Conservation (phyloP, 116 monocot species). For the Papilionanthe hybrid region DNA sequence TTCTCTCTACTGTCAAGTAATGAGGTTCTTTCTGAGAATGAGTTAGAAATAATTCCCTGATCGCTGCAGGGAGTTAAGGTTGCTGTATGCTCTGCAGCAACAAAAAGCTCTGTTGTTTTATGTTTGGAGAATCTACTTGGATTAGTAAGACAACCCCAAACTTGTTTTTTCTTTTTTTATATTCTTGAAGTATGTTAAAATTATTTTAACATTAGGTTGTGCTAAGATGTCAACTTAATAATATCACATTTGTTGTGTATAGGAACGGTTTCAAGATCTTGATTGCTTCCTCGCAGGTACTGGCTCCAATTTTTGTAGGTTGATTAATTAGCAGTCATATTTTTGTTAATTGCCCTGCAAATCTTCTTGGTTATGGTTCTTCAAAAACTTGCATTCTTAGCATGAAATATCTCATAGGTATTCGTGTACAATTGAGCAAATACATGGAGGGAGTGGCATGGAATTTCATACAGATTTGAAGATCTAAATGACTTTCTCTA, state of each 20-base stretch:
- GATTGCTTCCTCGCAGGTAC: slow-evolving; percentile 98
- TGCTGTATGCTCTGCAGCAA: slow-evolving; percentile 96
- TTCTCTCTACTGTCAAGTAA: neutral
- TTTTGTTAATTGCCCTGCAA: neutral
- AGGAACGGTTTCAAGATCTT: slow-evolving; percentile 84
- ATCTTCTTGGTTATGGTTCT: neutral
- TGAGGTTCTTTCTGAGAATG: no score
- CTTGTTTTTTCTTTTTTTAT: neutral
- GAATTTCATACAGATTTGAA: no score
- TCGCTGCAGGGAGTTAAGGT: slow-evolving; percentile 73
- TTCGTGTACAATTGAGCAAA: no score
- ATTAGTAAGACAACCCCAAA: slow-evolving; percentile 46
- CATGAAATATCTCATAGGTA: no score
- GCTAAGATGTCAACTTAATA: neutral
- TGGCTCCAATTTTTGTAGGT: neutral
- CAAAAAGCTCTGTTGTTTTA: slow-evolving; percentile 90
- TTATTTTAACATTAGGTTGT: neutral
- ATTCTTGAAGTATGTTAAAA: neutral
- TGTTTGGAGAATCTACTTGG: slow-evolving; percentile 90
- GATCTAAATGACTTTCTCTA: no score
- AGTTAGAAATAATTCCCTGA: slow-evolving; percentile 6
- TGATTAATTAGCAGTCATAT: neutral
- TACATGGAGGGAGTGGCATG: no score
- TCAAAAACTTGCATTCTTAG: neutral
- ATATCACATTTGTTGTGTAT: slow-evolving; percentile 1